phyloP scores from a whole-genome alignment of 2,329 filamentous ascomycete species.

The Fonsecaea pedrosoi region DNA sequence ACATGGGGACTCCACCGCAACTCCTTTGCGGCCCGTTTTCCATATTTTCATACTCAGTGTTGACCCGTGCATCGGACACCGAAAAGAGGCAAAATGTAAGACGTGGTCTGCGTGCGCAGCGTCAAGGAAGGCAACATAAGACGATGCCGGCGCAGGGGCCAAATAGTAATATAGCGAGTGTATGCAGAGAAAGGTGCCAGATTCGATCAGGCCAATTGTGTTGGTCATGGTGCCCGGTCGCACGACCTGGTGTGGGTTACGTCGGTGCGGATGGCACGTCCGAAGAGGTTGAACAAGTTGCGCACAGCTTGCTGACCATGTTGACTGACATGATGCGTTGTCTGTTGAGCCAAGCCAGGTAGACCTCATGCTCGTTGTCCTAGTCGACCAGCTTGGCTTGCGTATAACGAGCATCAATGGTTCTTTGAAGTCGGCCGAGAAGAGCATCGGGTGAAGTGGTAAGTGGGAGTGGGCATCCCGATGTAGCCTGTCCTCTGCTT shows the following conservation, averaged over 20 bases:
- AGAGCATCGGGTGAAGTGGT: not conserved
- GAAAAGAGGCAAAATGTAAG: constrained; percentile 1
- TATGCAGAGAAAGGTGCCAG: not conserved
- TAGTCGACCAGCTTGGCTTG: not conserved
- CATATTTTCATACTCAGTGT: not conserved
- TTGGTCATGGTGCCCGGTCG: not conserved
- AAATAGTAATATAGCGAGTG: not conserved
- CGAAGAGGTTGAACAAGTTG: not conserved
- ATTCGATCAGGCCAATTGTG: not conserved
- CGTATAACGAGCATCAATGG: constrained; percentile 5
- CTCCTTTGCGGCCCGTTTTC: not conserved
- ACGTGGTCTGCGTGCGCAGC: not conserved
- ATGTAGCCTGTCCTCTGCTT: not conserved
- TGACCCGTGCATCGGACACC: not conserved
- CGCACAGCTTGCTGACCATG: constrained; percentile 5
- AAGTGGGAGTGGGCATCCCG: constrained; percentile 3
- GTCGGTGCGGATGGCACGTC: not conserved
- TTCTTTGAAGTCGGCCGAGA: not conserved
- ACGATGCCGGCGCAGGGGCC: constrained; percentile 5
- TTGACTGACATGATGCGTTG: constrained; percentile 3
- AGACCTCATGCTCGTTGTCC: not conserved
- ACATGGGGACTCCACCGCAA: not conserved
- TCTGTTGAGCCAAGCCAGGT: not conserved
- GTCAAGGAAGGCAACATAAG: not conserved
- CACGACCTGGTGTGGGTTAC: not conserved